Evolutionary conservation across 352 stramenopile genomes (phyloP), one percentile per base, ranked within the genome.

Genomic region (Phytopythium vexans): DNA sequence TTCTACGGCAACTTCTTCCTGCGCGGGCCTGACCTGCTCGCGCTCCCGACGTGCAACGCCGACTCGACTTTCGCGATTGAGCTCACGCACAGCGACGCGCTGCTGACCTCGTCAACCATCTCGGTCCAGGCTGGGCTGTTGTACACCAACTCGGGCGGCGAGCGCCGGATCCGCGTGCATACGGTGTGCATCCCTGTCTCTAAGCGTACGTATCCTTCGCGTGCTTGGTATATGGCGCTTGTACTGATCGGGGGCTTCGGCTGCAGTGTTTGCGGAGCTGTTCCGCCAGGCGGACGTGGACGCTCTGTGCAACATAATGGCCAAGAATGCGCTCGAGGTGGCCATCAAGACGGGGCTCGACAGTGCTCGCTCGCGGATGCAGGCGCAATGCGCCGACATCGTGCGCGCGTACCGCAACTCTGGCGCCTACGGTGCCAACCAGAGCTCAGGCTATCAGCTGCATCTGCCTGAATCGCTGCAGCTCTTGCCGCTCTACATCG

Each of bases 1-100:
- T 99, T 99, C 67, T 98, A 99, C 71, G 97, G 97, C 62, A 99
- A 99, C 66, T 98, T 98, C 60, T 98, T 97, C 66, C 88, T 99
- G 66, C 91, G 97, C 32, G 97, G 96, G 16, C 96, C 93, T 3
- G 97, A 99, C 70, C 78, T 99, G 0, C 70, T 99, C 54, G 95
- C 97, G 12, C 72, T 99, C 34, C 97, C 97, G 27, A 99, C 97
- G 48, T 95, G 86, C 66, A 96, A 97, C 52, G 76, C 91, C 4
- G 97, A 99, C 64, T 97, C 92, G 16, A 94, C 96, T 5, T 99
- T 98, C 69, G 96, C 79, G 2, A 88, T 99, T 57, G 97, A 99
- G 69, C 89, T 99, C 51, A 92, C 84, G 48, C 95, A 99, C 72
- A 98, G 98, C 61, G 96, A 99, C 52, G 88, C 92, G 47, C 82